Percentiles rank a stretch among this genome's conserved stretches.
These are phyloP conservation scores for Cryptococcus sp. DNA, from an alignment of 1,284 basidiomycete genomes.

Conservation along the genomic window DNA sequence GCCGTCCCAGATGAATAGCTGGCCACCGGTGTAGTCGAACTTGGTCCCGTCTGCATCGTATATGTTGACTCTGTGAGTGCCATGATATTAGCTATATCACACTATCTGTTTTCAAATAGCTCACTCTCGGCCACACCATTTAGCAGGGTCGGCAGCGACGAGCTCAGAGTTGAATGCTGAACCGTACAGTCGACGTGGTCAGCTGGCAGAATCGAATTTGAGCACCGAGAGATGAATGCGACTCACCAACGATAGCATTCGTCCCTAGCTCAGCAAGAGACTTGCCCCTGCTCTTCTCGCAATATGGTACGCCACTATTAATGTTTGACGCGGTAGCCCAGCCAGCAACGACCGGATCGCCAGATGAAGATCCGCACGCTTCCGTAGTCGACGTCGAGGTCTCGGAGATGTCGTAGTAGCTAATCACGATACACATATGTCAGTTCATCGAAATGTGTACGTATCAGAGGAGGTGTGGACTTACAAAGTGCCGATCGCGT, in stretches of 20 bases:
- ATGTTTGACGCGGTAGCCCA: constrained; percentile 19
- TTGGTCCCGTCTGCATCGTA: constrained; percentile 21
- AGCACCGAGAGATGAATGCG: not conserved
- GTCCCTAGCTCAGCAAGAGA: constrained; percentile 22
- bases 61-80: constrained; percentile 19
- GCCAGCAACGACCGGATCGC: constrained; percentile 17
- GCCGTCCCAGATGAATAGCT: constrained; percentile 38
- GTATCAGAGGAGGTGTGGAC: not conserved
- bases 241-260: constrained; percentile 30
- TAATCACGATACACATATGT: not conserved
- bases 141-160: constrained; percentile 19
- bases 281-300: constrained; percentile 16
- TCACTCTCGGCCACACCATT: constrained; percentile 32
- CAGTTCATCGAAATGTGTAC: not conserved
- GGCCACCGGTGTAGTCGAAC: constrained; percentile 25
- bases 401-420: constrained; percentile 25
- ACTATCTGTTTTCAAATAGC: not conserved
- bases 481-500: not conserved
- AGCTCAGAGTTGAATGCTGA: constrained; percentile 25
- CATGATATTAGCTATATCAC: not conserved
- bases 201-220: not conserved
- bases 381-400: constrained; percentile 4
- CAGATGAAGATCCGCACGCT: constrained; percentile 13
- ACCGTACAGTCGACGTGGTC: not conserved
- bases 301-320: constrained; percentile 19